Evolutionary conservation across 805 yeast species (phyloP).

Genomic region (Soucietia sequanensis): DNA sequence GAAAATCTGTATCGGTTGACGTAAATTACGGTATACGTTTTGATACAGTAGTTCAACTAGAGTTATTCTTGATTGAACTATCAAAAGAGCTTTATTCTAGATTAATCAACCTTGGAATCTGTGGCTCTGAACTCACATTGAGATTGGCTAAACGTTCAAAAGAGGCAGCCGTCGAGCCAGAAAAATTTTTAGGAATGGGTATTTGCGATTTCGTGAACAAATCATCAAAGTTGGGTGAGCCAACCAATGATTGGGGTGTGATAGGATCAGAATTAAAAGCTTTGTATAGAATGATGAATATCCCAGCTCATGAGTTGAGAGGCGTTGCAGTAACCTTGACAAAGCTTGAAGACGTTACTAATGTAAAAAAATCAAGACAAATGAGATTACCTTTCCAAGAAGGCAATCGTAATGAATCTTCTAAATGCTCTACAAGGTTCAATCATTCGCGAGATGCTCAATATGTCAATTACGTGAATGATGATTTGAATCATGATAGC

Average conservation of each 20-base stretch:
- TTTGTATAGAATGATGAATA: conserved; percentile 52
- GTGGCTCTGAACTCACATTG: conserved; percentile 60
- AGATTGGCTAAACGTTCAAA: conserved; percentile 63
- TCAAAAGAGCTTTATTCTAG: conserved; percentile 59
- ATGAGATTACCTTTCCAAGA: conserved; percentile 18
- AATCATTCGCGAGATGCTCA: not conserved
- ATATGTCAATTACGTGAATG: not conserved
- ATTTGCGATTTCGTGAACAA: conserved; percentile 63
- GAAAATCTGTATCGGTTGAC: conserved; percentile 84
- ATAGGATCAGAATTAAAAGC: conserved; percentile 58
- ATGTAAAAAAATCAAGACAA: conserved; percentile 20
- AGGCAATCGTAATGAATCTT: too few relatives aligned
- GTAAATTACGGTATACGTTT: conserved; percentile 90
- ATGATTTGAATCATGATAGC: conserved; percentile 16
- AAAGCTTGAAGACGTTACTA: conserved; percentile 47
- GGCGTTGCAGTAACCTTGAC: conserved; percentile 76
- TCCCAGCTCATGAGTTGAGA: conserved; percentile 67
- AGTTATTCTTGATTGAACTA: conserved; percentile 56
- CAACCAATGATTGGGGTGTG: conserved; percentile 60
- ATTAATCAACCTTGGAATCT: conserved; percentile 43
- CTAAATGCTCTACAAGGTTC: not conserved
- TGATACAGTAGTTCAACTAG: conserved; percentile 57
- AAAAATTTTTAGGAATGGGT: conserved; percentile 86
- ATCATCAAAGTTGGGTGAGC: conserved; percentile 56
- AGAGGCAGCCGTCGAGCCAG: conserved; percentile 70